phyloP scores from a whole-genome alignment of 257 asterid genomes.

The Mentha longifolia region DNA sequence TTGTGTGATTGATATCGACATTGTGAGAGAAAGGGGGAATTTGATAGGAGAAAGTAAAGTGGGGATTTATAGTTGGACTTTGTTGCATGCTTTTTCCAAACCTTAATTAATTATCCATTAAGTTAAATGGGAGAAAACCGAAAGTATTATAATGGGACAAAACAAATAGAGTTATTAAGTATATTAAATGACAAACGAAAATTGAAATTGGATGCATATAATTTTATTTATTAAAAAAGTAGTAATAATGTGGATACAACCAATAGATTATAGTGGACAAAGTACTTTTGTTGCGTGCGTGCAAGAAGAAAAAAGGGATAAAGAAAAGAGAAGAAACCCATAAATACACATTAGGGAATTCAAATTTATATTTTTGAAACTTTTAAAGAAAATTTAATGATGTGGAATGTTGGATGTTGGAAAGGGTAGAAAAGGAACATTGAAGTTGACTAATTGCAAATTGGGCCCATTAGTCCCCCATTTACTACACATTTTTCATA shows the following conservation, averaged over 20 bases:
- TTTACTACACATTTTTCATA: slow-evolving; percentile 56
- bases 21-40: slow-evolving; percentile 25
- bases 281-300: slow-evolving; percentile 81
- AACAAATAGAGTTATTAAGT: too few relatives aligned
- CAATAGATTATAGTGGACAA: slow-evolving; percentile 43
- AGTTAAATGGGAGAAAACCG: too few relatives aligned
- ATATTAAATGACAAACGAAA: too few relatives aligned
- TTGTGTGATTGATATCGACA: slow-evolving; percentile 2
- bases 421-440: slow-evolving; percentile 45
- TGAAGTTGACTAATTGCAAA: slow-evolving; percentile 72
- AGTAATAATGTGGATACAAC: slow-evolving; percentile 29
- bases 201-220: not conserved
- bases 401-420: slow-evolving; percentile 56
- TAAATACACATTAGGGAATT: slow-evolving; percentile 23
- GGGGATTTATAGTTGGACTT: slow-evolving; percentile 15
- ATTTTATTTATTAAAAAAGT: not conserved
- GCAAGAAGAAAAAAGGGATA: slow-evolving; percentile 48
- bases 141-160: too few relatives aligned
- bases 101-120: too few relatives aligned
- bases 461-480: slow-evolving; percentile 81
- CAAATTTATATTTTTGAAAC: slow-evolving; percentile 24
- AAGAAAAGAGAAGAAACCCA: slow-evolving; percentile 17
- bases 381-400: slow-evolving; percentile 46
- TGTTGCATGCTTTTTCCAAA: slow-evolving; percentile 6
- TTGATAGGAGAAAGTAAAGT: slow-evolving; percentile 18